Evolutionary conservation across 2,329 filamentous ascomycete species (phyloP), one percentile per base, ranked within the genome.

Genomic region (Claviceps spartinae): DNA sequence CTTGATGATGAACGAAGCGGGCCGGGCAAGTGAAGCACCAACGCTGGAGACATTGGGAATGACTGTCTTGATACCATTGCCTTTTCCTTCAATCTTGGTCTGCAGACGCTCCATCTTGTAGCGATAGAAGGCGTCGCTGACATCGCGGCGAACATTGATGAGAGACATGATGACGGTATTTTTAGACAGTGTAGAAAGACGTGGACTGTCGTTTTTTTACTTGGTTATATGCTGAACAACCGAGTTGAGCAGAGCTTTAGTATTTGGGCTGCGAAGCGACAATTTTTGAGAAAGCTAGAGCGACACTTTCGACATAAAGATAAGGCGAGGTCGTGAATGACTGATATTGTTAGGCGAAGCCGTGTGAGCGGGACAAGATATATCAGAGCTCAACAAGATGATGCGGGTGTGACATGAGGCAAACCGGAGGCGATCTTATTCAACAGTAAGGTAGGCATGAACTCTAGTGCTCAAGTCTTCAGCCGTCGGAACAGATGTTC

Each of bases 21-120:
- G 91, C 62, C 93, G 91, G 64, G 88, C 88, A 61, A 98, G 82
- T 57, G 91, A 94, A 65, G 86, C 78, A 63, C 91, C 90, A 61
- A 98, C 89, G 67, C 87, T 94, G 78, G 83, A 88, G 67, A 98
- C 75, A 73, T 98, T 98, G 79, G 95, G 88, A 62, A 98, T 85
- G 65, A 98, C 93, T 63, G 62, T 98, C 79, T 98, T 98, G 82
- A 98, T 98, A 67, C 93, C 93, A 76, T 98, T 98, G 61, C 93
- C 93, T 75, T 98, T 98, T 74, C 93, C 93, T 76, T 98, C 93
- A 64, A 98, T 94, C 80, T 98, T 98, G 71, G 93, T 95, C 78
- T 95, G 88, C 68, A 98, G 77, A 63, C 83, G 85, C 77, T 97
- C 93, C 93, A 98, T 98, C 83, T 98, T 98, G 84, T 98, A 98